These are phyloP conservation scores for Cavenderia fasciculata DNA, from an alignment of 78 protist genomes.

Conservation along the genomic window DNA sequence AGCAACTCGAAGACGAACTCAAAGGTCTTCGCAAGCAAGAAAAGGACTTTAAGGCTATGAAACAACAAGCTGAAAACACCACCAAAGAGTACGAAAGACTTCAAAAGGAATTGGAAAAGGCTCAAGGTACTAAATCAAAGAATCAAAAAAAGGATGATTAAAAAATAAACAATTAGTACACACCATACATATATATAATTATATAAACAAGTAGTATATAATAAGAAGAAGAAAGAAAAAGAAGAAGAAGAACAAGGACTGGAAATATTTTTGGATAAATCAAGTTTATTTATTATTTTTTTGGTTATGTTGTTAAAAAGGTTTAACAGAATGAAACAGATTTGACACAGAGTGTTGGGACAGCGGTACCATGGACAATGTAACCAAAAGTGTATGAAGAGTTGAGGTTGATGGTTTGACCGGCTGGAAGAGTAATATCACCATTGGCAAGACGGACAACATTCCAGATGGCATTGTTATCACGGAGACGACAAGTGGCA, in stretches of 20 bases:
- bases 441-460: not conserved
- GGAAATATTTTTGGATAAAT: too few species aligned
- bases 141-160: constrained; percentile 58
- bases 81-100: constrained; percentile 27
- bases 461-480: constrained; percentile 31
- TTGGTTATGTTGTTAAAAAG: constrained; percentile 34
- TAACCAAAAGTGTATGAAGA: constrained; percentile 29
- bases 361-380: not conserved
- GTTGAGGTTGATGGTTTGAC: constrained; percentile 9
- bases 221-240: too few species aligned
- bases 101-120: constrained; percentile 17
- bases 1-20: not conserved
- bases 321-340: too few species aligned
- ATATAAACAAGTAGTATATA: too few species aligned
- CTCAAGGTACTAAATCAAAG: constrained; percentile 32
- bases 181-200: too few species aligned
- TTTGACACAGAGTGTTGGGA: too few species aligned
- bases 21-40: constrained; percentile 29
- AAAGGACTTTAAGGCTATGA: constrained; percentile 62
- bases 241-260: too few species aligned
- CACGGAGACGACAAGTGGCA: constrained; percentile 16
- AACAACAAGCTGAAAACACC: constrained; percentile 54
- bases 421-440: constrained; percentile 3
- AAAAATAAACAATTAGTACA: too few species aligned
- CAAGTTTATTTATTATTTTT: too few species aligned